Evolutionary conservation across 352 stramenopile genomes (phyloP), one percentile per base, ranked within the genome.

Genomic region (Phytophthora sp.): DNA sequence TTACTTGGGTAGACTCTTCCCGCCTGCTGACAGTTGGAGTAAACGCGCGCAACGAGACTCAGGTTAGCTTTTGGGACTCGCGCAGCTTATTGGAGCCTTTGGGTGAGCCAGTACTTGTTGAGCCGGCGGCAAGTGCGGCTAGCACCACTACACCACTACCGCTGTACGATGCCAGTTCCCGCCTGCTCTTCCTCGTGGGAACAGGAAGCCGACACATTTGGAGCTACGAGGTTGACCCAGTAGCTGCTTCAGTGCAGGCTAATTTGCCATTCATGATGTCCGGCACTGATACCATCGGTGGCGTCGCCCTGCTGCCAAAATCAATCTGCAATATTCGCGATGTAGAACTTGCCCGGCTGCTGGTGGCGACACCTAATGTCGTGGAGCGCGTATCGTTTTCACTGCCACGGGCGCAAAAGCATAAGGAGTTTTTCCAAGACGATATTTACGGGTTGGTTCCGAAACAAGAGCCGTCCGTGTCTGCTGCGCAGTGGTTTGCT

Each of bases 351-450:
- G 79, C 74, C 24, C 71, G 66, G 24, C 44, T 95, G 55, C 72
- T 95, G 20, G 51, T 93, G 27, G 64, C 91, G 37, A 88, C 80
- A 12, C 64, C 72, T 3, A 75, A 72, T 12, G 62, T 69, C 12
- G 58, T 93, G 3, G 69, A 92, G 30, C 69, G 59, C 26, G 76
- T 91, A 1, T 87, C 77, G 15, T 95, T 95, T 38, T 75, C 67
- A 20, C 60, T 95, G 20, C 84, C 87, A 3, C 78, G 87, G 34
- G 76, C 82, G 10, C 66, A 87, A 12, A 90, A 84, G 44, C 70
- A 92, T 5, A 80, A 81, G 31, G 54, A 79, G 32, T 95, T 82
- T 49, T 95, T 94, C 62, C 87, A 95, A 61, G 87, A 94, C 53
- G 84, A 95, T 51, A 62, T 95, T 8, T 94, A 78, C 32, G 75